These are phyloP conservation scores for Alternaria sp. DNA, from an alignment of 2,329 filamentous ascomycete genomes.

Conservation along the genomic window DNA sequence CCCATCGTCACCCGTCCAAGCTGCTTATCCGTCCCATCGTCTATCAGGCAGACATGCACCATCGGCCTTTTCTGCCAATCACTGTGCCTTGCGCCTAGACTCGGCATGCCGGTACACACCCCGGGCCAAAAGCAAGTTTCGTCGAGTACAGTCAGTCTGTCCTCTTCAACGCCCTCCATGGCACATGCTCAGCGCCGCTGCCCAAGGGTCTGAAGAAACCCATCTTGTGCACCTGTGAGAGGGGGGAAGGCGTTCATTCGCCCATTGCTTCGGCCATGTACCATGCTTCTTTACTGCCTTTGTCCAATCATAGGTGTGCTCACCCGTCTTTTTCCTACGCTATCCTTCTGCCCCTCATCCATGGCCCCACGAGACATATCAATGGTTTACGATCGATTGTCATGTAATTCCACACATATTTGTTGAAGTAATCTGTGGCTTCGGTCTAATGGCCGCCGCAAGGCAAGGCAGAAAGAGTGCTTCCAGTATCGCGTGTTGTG, in stretches of 20 bases:
- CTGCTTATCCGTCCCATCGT: conserved; percentile 9
- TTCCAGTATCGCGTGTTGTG: not conserved
- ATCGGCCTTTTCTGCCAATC: conserved; percentile 21
- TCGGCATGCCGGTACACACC: conserved; percentile 28
- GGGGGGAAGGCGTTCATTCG: not conserved
- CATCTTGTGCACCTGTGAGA: not conserved
- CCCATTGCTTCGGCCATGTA: not conserved
- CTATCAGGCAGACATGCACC: conserved; percentile 23
- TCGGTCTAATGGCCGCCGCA: not conserved
- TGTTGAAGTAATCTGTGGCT: not conserved
- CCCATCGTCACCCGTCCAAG: not conserved
- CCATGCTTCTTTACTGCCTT: not conserved
- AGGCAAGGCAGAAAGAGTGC: not conserved
- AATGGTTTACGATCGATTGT: not conserved
- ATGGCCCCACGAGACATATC: conserved; percentile 1
- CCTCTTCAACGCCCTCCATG: not conserved
- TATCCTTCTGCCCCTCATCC: conserved; percentile 13
- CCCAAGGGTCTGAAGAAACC: not conserved
- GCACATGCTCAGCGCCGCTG: not conserved
- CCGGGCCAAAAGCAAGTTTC: conserved; percentile 19
- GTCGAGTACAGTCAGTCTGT: not conserved
- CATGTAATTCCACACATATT: not conserved
- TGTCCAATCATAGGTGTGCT: not conserved
- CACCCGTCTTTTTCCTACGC: not conserved
- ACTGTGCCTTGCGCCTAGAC: not conserved